These are phyloP conservation scores for Plenodomus biglobosus DNA, from an alignment of 2,329 filamentous ascomycete species.

Conservation along the genomic window DNA sequence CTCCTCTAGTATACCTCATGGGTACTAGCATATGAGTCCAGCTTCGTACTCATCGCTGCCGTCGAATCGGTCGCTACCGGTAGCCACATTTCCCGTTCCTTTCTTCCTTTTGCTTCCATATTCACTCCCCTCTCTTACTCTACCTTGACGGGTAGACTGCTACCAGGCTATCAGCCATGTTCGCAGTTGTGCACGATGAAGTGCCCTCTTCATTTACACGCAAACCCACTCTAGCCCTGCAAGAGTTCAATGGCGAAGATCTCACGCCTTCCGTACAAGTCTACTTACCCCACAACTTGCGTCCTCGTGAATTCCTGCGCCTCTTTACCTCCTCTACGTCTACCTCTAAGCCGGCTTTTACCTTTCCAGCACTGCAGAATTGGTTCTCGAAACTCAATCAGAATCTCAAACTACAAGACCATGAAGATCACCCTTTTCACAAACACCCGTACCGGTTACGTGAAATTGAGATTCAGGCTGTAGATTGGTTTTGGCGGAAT, in stretches of 20 bases:
- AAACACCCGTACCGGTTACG: constrained; percentile 54
- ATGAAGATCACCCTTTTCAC: constrained; percentile 54
- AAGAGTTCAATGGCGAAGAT: constrained; percentile 9
- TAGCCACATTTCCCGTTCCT: neutral
- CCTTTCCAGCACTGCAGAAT: constrained; percentile 57
- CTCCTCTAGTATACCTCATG: neutral
- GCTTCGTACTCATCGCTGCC: neutral
- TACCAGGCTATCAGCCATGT: neutral
- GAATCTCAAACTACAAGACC: constrained; percentile 52
- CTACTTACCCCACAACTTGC: constrained; percentile 48
- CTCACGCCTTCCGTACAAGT: constrained; percentile 43
- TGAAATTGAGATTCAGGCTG: constrained; percentile 56
- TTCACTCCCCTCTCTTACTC: neutral
- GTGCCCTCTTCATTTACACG: neutral
- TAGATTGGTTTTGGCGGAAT: constrained; percentile 54
- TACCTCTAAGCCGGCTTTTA: constrained; percentile 16
- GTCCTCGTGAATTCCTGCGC: constrained; percentile 31
- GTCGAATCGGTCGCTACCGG: neutral
- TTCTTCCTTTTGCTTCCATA: neutral
- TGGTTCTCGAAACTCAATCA: constrained; percentile 56
- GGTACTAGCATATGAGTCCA: neutral
- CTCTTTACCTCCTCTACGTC: constrained; percentile 6
- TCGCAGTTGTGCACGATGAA: constrained; percentile 1
- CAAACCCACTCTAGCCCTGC: neutral
- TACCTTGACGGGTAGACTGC: neutral